Evolutionary conservation across 805 yeast species (phyloP), one percentile per base, ranked within the genome.

Genomic region (Ogataea populi-albae): DNA sequence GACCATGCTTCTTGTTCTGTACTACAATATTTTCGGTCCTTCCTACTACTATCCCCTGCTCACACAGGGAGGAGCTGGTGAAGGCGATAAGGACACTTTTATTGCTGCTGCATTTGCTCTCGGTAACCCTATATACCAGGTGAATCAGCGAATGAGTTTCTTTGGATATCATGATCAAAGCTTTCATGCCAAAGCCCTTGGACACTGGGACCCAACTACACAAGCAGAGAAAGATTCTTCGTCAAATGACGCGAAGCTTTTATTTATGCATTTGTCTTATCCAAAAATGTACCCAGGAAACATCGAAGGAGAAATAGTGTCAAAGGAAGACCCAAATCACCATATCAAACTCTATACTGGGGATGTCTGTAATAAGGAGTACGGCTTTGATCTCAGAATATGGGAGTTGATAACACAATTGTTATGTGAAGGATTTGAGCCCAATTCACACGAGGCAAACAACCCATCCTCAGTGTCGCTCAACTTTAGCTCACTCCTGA

Each of bases 11-110:
- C 57, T 82, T 26, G 65, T 82, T 2, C 55, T 79, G 14, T 81
- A 81, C 55, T 81, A 82, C 53, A 82, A 82, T 49, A 59, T 78
- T 2, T 64, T 64, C 55, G 88, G 89, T 0, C 85, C 85, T 1
- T 56, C 67, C 8, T 76, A 69, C 58, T 83, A 78, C 55, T 82
- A 81, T 49, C 80, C 79, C 6, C 57, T 83, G 40, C 59, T 82
- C 40, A 73, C 86, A 0, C 89, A 81, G 54, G 86, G 86, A 11
- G 68, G 78, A 12, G 79, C 86, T 3, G 89, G 89, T 23, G 84
- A 81, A 62, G 89, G 89, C 36, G 89, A 83, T 51, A 82, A 82
- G 55, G 89, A 83, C 53, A 81, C 89, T 0, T 81, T 79, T 43
- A 70, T 79, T 17, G 79, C 82, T 7, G 88, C 86, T 2, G 86